Base-by-base conservation (phyloP, 352 stramenopile species). In the Phytopythium vexans region DNA sequence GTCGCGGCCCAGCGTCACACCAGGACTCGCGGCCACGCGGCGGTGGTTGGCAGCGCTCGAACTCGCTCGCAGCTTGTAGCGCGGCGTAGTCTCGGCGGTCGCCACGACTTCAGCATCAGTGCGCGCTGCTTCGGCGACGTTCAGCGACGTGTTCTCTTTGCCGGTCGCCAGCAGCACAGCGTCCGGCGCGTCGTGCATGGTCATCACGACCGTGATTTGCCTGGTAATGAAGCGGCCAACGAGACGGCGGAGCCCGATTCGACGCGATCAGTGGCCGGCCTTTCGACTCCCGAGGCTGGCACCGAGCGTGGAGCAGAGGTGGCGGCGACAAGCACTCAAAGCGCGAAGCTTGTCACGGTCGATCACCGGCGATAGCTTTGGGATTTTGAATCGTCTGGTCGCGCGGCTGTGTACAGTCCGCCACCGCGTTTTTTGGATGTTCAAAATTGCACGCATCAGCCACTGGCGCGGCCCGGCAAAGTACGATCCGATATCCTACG, bases 71-170 rank as follows among this genome's bases (percentile, higher is more conserved):
- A 49, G 32, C 40, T 49, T 49, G 41, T 50, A 44, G 32, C 45
- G 31, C 32, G 54, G 47, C 21, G 62, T 74, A 32, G 51, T 39
- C 3, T 54, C 53, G 36, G 52, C 40, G 3, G 42, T 31, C 8
- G 50, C 27, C 9, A 35, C 14, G 2, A 41, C 41, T 41, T 41
- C 41, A 8, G 41, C 11, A 37, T 68, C 62, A 4, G 33, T 39
- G 12, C 7, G 21, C 3, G 38, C 15, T 8, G 56, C 31, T 7
- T 11, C 37, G 11, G 43, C 48, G n/a, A 11, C 48, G 16, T 54
- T 54, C 27, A 54, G 48, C 36, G 48, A 35, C 6, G 56, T 35
- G 56, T 70, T 76, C 60, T 76, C 67, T 37, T 76, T 72, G 10
- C 43, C 49, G 1, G 36, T 14, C 12, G 53, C 38, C 5, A 53